Evolutionary conservation across 2,329 filamentous ascomycete species (phyloP), one percentile per base, ranked within the genome.

Genomic region (Trichoderma sp.): DNA sequence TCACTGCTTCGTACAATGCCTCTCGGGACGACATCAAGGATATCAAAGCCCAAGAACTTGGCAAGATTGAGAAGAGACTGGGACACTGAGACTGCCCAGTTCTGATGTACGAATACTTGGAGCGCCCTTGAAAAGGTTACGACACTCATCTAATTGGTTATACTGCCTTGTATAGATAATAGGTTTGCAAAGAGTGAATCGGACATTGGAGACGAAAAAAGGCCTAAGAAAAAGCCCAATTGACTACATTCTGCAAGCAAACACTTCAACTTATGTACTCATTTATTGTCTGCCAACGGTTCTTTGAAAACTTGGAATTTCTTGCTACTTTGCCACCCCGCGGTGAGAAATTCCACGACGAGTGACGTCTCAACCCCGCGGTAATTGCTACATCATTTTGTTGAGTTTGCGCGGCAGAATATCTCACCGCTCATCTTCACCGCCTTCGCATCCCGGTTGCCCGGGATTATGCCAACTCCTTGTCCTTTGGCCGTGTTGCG

Each of bases 51-150:
- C 81, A 86, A 70, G 93, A 97, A 84, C 91, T 86, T 83, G 79
- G 82, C 76, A 94, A 92, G 87, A 90, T 93, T 74, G 95, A 98
- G 86, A 83, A 84, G 77, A 87, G 92, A 72, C 83, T 97, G 74
- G 86, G 82, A 15, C 24, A 71, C 47, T 71, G 32, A 57, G 4
- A 3, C 43, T 24, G 43, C 3, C 30, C 30, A 32, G 30, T 43
- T 28, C 4, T 15, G 14, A 24, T 26, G 12, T 21, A 36, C 15
- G 36, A 39, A 1, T 39, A 24, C 57, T 67, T 67, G 21, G 24
- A 43, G 34, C 7, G 24, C 39, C 39, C 12, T 32, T n/a, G 32
- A 57, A 43, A 30, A 57, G 11, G 14, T 39, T 11, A 28, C 24
- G 32, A 26, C 24, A 30, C 57, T 24, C 14, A 28, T 53, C 64